Percentiles rank a stretch among this genome's conserved stretches.
Conservation (phyloP, 1,139 yeast species). For the Groenewaldozyma sp. region DNA sequence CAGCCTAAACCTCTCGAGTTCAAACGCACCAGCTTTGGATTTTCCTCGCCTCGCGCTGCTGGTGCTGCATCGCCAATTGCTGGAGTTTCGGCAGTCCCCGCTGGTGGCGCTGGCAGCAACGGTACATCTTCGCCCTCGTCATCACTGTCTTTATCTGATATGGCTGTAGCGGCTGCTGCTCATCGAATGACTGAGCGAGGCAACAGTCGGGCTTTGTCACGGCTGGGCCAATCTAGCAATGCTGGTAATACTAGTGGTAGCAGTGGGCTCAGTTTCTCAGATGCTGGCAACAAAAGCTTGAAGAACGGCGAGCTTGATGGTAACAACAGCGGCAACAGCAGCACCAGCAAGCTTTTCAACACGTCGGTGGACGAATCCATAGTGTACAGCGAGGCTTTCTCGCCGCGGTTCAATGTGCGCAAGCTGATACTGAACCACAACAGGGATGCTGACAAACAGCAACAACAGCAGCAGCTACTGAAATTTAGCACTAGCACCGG, state of each 20-base stretch:
- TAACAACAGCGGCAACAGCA: background rate
- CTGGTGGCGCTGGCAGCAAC: background rate
- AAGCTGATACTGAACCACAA: constrained; percentile 42
- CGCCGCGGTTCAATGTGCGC: constrained; percentile 52
- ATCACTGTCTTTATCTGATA: constrained; percentile 12
- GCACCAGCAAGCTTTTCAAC: constrained; percentile 12
- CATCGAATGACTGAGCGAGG: background rate
- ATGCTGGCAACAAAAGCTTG: too few species aligned
- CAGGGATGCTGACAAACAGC: background rate
- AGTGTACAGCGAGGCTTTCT: constrained; percentile 60
- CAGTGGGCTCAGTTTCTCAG: too few species aligned
- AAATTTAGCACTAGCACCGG: too few species aligned
- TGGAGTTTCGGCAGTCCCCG: background rate
- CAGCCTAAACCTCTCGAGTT: constrained; percentile 37
- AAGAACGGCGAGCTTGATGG: background rate
- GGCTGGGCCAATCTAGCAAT: too few species aligned
- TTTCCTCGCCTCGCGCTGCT: background rate
- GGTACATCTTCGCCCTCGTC: background rate
- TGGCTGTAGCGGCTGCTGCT: background rate
- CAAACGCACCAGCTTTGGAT: too few species aligned
- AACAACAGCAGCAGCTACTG: constrained; percentile 1
- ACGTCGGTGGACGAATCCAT: constrained; percentile 57
- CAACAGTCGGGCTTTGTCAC: background rate
- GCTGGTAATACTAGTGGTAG: too few species aligned
- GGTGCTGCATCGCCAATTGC: background rate